Conservation (phyloP, 306 rosid genomes). For the Pachyrhizus erosus region DNA sequence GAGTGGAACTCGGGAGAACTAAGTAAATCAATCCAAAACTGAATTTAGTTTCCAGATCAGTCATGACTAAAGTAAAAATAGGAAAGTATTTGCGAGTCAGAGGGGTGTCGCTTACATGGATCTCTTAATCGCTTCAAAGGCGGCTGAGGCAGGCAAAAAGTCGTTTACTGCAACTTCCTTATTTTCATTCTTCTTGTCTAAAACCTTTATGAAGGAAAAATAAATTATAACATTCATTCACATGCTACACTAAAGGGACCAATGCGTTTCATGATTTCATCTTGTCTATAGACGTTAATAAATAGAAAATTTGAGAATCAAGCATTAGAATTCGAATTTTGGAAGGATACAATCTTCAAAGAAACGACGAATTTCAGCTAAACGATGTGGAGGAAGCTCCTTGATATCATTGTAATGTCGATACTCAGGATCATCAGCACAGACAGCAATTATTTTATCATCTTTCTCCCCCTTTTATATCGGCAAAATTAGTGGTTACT, state of each 20-base stretch:
- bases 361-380: constrained; percentile 95
- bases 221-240: background rate
- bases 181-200: constrained; percentile 95
- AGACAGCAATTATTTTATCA: constrained; percentile 94
- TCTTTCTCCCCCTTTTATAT: constrained; percentile 89
- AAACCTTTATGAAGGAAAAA: constrained; percentile 54
- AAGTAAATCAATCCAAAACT: constrained; percentile 15
- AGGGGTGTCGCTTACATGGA: constrained; percentile 71
- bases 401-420: constrained; percentile 89
- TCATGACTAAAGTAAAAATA: background rate
- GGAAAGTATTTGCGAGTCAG: background rate
- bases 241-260: background rate
- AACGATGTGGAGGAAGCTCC: constrained; percentile 97
- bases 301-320: background rate
- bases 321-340: constrained; percentile 14
- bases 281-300: background rate
- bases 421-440: constrained; percentile 98
- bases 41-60: background rate
- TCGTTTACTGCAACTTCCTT: constrained; percentile 93
- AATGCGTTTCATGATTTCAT: background rate
- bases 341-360: constrained; percentile 94
- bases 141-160: constrained; percentile 84
- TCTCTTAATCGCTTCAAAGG: constrained; percentile 72
- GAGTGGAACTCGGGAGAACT: background rate
- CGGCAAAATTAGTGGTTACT: constrained; percentile 22